A percentile compares a stretch with the other conserved stretches of the same genome.
phyloP scores from a whole-genome alignment of 2,329 filamentous ascomycete genomes.

The Emergomyces pasteurianus region DNA sequence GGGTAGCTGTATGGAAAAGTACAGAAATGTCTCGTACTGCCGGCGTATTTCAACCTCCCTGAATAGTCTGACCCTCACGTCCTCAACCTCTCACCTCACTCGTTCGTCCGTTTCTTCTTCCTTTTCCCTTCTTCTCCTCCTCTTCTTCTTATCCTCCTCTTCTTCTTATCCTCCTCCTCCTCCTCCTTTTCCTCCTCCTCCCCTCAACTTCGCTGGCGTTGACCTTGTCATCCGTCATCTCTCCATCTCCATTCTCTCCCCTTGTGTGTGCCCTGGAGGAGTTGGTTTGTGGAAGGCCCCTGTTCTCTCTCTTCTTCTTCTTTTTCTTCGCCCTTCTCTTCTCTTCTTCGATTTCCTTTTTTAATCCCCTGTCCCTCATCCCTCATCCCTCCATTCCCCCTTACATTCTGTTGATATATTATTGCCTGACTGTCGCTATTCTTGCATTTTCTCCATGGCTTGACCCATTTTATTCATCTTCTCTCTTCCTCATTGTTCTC shows the following conservation, averaged over 20 bases:
- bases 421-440: not conserved
- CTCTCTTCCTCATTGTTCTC: not conserved
- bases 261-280: slow-evolving; percentile 11
- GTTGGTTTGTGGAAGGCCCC: not conserved
- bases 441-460: not conserved
- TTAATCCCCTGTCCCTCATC: not conserved
- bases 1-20: not conserved
- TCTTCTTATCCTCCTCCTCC: not conserved
- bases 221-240: slow-evolving; percentile 10
- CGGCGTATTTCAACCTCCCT: not conserved
- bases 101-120: not conserved
- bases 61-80: not conserved
- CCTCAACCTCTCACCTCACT: not conserved
- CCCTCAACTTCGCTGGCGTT: not conserved
- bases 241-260: slow-evolving; percentile 15
- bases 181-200: not conserved
- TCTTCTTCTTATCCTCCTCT: slow-evolving; percentile 3
- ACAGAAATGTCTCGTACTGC: too few relatives aligned
- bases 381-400: not conserved
- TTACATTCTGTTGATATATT: not conserved
- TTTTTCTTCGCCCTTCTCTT: not conserved
- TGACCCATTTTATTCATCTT: not conserved
- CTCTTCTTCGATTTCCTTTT: not conserved
- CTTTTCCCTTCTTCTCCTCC: not conserved
- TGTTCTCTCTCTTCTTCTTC: not conserved